These are phyloP conservation scores for Cornus suecica DNA, from an alignment of 148 eudicot species.

Conservation along the genomic window DNA sequence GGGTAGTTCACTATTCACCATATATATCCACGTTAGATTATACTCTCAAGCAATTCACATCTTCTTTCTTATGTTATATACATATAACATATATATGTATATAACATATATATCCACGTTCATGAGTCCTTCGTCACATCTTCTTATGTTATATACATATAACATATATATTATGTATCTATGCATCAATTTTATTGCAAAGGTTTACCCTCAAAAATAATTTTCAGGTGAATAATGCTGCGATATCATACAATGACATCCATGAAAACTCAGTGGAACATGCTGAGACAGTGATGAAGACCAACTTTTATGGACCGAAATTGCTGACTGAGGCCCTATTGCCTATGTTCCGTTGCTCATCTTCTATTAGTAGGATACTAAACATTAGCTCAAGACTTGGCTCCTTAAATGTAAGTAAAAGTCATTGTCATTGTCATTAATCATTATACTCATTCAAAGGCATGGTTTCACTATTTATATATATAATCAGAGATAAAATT, in stretches of 20 bases:
- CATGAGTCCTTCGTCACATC: too few relatives aligned
- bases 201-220: too few relatives aligned
- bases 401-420: slow-evolving; percentile 40
- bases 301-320: slow-evolving; percentile 79
- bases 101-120: too few relatives aligned
- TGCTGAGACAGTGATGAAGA: slow-evolving; percentile 62
- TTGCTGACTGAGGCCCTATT: slow-evolving; percentile 58
- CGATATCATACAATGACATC: slow-evolving; percentile 68
- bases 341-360: slow-evolving; percentile 52
- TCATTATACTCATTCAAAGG: too few relatives aligned
- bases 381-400: slow-evolving; percentile 89
- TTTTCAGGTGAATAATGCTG: slow-evolving; percentile 85
- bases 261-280: slow-evolving; percentile 63
- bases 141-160: too few relatives aligned
- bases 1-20: too few relatives aligned
- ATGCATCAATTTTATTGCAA: too few relatives aligned
- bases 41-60: background rate
- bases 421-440: background rate
- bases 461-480: background rate
- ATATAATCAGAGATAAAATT: too few relatives aligned
- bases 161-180: too few relatives aligned
- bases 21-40: too few relatives aligned
- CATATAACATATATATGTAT: too few relatives aligned
- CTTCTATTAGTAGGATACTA: slow-evolving; percentile 56
- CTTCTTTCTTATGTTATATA: background rate